Base-by-base conservation (phyloP, 345 rosid genomes). In the Durio zibethinus region DNA sequence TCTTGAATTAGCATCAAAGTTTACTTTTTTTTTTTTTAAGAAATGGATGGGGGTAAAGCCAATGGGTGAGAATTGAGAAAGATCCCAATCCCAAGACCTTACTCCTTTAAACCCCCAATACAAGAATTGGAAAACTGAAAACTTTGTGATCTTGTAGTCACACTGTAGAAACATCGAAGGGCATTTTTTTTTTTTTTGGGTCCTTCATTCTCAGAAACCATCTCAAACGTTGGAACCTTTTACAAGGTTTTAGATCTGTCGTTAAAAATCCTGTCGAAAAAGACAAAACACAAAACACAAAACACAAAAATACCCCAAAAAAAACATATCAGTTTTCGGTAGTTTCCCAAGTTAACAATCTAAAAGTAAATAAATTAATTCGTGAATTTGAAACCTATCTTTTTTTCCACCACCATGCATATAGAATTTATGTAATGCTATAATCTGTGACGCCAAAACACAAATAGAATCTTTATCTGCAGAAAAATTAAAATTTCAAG, bases 321-420 rank as follows among this genome's bases (percentile, higher is more conserved):
- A 82, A 76, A 79, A 27, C 31, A 45, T 76, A 87, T 93, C 89
- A 93, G 97, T 88, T 82, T 77, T 86, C 88, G 77, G 85, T 79
- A 84, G 65, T 45, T 43, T 66, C 69, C 45, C 68, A 72, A 23
- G 45, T 31, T 23, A 4, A 35, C 20, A 38, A 73, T 35, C 29
- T 12, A 10, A 61, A 59, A 62, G 11, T 7, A 10, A 64, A 72
- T 2, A 45, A 73, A 31, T 53, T 16, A 42, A 14, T 72, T 57
- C 50, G 5, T 43, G 5, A 61, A 38, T 74, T 31, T 73, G 40
- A 77, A 80, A 83, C 83, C 83, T 68, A 73, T 31, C 27, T 35
- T 10, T 56, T 21, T 62, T 1, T 23, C 59, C 77, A 29, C 36
- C 54, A 33, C 18, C 77, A 68, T 54, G 73, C 70, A 76, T 53